A percentile compares a stretch with the other conserved stretches of the same genome.
These are phyloP conservation scores for Selenicereus undatus DNA, from an alignment of 148 eudicot genomes.

Conservation along the genomic window DNA sequence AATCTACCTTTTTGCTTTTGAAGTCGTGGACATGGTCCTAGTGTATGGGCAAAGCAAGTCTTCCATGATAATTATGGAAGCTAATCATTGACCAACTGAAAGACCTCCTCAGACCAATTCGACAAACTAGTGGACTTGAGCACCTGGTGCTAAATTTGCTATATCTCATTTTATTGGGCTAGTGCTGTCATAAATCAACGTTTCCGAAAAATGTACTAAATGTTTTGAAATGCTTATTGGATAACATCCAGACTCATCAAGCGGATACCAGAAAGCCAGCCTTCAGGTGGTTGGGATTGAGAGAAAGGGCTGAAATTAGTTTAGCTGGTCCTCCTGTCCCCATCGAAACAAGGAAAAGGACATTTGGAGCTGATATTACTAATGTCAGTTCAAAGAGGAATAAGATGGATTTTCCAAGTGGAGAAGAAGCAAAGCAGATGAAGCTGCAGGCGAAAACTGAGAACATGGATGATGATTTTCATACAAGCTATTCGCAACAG, in stretches of 20 bases:
- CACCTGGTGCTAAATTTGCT: not conserved
- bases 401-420: constrained; percentile 37
- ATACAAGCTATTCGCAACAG: constrained; percentile 23
- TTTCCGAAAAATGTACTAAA: not conserved
- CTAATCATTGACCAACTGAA: not conserved
- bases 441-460: constrained; percentile 32
- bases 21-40: not conserved
- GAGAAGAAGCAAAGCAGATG: constrained; percentile 30
- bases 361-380: constrained; percentile 76
- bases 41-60: not conserved
- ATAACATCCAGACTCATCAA: constrained; percentile 33
- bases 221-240: not conserved
- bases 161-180: not conserved
- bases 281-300: constrained; percentile 82
- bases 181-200: not conserved
- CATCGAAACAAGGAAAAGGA: constrained; percentile 60
- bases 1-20: not conserved
- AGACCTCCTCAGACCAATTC: not conserved
- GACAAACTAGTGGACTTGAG: not conserved
- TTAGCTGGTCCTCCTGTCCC: constrained; percentile 24
- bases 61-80: not conserved
- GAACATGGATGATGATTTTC: constrained; percentile 31
- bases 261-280: constrained; percentile 86
- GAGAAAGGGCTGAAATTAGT: constrained; percentile 32
- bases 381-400: constrained; percentile 53